Conservation (phyloP, 257 asterid genomes). For the Fraxinus quadrangulata region DNA sequence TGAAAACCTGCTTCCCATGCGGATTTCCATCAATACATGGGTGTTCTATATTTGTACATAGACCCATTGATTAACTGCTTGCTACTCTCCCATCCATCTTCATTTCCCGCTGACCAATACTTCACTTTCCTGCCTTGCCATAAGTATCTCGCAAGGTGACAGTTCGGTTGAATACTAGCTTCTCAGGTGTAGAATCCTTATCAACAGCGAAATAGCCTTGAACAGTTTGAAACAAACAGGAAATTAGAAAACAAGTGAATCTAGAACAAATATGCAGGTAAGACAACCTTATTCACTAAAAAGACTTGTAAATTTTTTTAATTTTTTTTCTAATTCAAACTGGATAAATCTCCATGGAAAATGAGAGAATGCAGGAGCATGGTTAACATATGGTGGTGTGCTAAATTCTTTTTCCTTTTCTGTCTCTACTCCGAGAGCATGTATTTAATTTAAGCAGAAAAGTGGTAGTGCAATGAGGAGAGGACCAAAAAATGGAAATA, state of each 20-base stretch:
- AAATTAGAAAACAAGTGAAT: background rate
- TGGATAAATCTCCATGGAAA: background rate
- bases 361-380: background rate
- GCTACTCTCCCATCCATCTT: background rate
- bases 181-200: constrained; percentile 60
- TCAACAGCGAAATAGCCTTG: constrained; percentile 79
- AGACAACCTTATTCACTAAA: background rate
- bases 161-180: constrained; percentile 70
- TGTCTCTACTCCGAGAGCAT: background rate
- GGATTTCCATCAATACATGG: constrained; percentile 6
- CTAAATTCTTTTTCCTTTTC: background rate
- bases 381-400: background rate
- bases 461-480: background rate
- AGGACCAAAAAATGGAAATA: background rate
- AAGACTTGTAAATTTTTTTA: too few relatives aligned
- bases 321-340: background rate
- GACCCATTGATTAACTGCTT: background rate
- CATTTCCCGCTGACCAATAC: background rate
- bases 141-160: constrained; percentile 74
- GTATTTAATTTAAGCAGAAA: background rate
- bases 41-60: constrained; percentile 16
- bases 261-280: background rate
- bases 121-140: constrained; percentile 64
- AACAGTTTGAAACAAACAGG: constrained; percentile 10
- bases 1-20: background rate